Evolutionary conservation across 768 basidiomycete species (phyloP), one percentile per base, ranked within the genome.

Genomic region (Pisolithus microcarpus): DNA sequence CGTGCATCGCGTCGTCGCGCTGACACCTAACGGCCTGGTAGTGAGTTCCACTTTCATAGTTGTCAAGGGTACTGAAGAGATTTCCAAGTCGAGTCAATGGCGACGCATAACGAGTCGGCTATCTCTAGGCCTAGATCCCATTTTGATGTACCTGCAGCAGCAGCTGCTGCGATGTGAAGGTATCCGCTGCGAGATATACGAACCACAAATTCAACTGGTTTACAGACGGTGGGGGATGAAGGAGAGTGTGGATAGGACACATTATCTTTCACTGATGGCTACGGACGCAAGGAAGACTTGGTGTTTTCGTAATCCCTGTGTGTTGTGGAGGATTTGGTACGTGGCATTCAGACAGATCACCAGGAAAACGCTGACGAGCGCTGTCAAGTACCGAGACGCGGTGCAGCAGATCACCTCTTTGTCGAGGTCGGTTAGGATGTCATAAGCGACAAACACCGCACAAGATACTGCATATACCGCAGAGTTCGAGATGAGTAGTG

Each of bases 381-480:
- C 5, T 15, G 11, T 30, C 38, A 16, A 38, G 23, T n/a, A 38
- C 1, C 7, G 45, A 6, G 7, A 11, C n/a, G 31, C 5, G 9
- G 45, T 2, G 38, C 26, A 42, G 30, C 45, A 1, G 6, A n/a
- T n/a, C n/a, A 58, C 61, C 52, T 64, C 61, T 26, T 43, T 47
- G 24, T 61, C 16, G 19, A 62, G 23, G 18, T 62, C 64, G 43
- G 56, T 54, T 11, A 58, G n/a, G 37, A 61, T 56, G 30, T 38
- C 38, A 19, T 38, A 38, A 11, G 11, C n/a, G n/a, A n/a, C n/a
- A 38, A 13, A 38, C 16, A 38, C 38, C 16, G 11, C n/a, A n/a
- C n/a, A n/a, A n/a, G n/a, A n/a, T n/a, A n/a, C n/a, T n/a, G n/a
- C n/a, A n/a, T n/a, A n/a, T 24, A 24, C 11, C 28, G 38, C 6